Conservation (phyloP, 2,329 filamentous ascomycete species). For the Huntiella decipiens region DNA sequence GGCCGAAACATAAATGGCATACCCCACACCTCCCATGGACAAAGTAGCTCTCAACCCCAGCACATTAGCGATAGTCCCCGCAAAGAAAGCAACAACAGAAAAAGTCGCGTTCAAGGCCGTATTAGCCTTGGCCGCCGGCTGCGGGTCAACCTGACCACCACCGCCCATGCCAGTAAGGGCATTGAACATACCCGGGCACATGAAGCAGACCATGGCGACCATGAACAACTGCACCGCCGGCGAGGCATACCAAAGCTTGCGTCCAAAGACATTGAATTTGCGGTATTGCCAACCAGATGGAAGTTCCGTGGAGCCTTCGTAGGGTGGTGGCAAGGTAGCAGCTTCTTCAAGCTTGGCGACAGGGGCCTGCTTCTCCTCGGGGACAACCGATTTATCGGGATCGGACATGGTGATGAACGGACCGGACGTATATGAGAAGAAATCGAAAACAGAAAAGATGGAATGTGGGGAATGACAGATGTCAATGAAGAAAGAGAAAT, state of each 20-base stretch:
- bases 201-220: slow-evolving; percentile 36
- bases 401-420: neutral
- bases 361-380: slow-evolving; percentile 11
- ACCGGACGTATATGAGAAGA: neutral
- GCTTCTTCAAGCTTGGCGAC: slow-evolving; percentile 2
- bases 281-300: slow-evolving; percentile 50
- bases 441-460: no score
- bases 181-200: slow-evolving; percentile 58
- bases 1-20: slow-evolving; percentile 53
- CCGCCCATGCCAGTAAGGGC: slow-evolving; percentile 46
- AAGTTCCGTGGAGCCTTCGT: no score
- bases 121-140: slow-evolving; percentile 44
- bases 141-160: slow-evolving; percentile 36
- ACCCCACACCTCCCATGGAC: slow-evolving; percentile 55
- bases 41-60: slow-evolving; percentile 52
- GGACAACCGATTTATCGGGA: neutral
- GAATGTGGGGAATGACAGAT: no score
- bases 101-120: slow-evolving; percentile 57
- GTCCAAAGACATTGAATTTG: slow-evolving; percentile 32
- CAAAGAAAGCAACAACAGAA: slow-evolving; percentile 47
- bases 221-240: slow-evolving; percentile 53
- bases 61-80: slow-evolving; percentile 60
- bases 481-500: no score
- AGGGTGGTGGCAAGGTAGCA: neutral
- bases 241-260: slow-evolving; percentile 50